Evolutionary conservation across 345 rosid genomes (phyloP), one percentile per base, ranked within the genome.

Genomic region (Anacardium occidentale): DNA sequence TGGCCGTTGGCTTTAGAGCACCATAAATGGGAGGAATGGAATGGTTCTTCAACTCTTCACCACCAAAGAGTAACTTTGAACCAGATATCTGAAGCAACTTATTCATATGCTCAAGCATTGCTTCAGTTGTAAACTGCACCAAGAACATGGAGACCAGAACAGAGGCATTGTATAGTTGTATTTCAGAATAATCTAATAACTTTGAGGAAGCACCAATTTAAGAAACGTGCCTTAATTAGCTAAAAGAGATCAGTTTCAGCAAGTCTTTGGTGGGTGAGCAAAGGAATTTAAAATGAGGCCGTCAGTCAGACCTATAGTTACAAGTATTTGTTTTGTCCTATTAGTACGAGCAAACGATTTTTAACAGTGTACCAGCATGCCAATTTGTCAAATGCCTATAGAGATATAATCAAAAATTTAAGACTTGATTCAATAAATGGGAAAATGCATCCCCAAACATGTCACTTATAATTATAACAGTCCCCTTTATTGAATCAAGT

Each of bases 21-120:
- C 99, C 99, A 71, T 92, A 95, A 54, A 92, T 77, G 7, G 89
- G 40, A 71, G 99, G 99, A 82, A 95, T 95, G 25, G 96, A 88
- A 75, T 95, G 99, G 67, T 91, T 86, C 76, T 86, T 72, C 74
- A 92, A 77, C 66, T 87, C 80, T 68, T 89, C 80, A 2, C 99
- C 99, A 40, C 99, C 99, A 51, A 95, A 95, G 47, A 95, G 97
- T 64, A 95, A 78, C 83, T 82, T 91, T 58, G 99, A 86, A 34
- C 98, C 98, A 0, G 96, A 70, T 77, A 95, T 89, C 76, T 91
- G 62, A 74, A 95, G 96, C 77, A 95, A 82, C 68, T 83, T 89
- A 70, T 87, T 83, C 85, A 75, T 66, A 85, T 95, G 99, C 63
- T 87, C 96, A 66, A 95, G 74, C 93, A 92, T 90, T 73, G 87